phyloP scores from a whole-genome alignment of 441 rosid genomes.

The Mallotus japonicus region DNA sequence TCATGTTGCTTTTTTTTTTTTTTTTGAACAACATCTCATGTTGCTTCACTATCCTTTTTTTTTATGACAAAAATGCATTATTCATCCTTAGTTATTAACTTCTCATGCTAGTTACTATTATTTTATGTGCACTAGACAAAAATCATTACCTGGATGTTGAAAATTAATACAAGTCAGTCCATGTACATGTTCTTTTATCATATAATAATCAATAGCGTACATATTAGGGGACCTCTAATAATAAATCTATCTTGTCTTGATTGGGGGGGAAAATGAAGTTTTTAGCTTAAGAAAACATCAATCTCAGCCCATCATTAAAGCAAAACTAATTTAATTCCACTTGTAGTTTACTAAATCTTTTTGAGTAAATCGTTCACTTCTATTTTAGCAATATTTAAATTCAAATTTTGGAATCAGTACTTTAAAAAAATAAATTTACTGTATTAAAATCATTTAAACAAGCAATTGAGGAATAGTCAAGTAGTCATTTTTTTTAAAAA shows the following conservation, averaged over 20 bases:
- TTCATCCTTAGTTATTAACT: no score
- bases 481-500: no score
- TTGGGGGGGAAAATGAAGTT: not conserved
- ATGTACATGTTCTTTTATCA: not conserved
- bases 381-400: no score
- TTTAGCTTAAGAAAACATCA: not conserved
- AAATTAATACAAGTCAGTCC: not conserved
- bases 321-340: not conserved
- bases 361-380: not conserved
- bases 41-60: no score
- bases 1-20: no score
- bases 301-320: not conserved
- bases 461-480: no score
- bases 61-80: no score
- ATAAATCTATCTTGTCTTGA: not conserved
- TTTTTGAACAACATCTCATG: no score
- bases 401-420: no score
- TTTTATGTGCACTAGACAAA: not conserved
- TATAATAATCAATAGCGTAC: not conserved
- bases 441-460: no score
- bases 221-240: not conserved
- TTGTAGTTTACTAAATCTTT: not conserved
- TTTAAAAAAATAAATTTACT: no score
- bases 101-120: not conserved
- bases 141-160: constrained; percentile 10